Base-by-base conservation (phyloP, 176 grass and related monocot genomes). In the Pontederia paniculata region DNA sequence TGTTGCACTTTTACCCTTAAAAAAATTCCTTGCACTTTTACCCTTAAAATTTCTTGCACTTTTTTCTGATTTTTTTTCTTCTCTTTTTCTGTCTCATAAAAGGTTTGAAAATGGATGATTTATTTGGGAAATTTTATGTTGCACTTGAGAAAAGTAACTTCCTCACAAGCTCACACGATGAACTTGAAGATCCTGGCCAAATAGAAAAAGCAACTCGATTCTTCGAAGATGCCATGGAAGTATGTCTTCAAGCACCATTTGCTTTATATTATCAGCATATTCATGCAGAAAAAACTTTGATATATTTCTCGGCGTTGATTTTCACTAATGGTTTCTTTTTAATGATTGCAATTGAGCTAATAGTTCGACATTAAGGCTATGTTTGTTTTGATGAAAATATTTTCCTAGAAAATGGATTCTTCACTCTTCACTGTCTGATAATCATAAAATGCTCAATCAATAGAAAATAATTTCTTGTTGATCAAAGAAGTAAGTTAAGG, bases 71-170 rank as follows among this genome's bases (percentile, higher is more conserved):
- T 17, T 11, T 61, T 16, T 62, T 52, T 23, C 17, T 17, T 20
- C 42, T 42, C 23, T 18, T 50, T 65, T 73, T 48, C 5, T 4
- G 59, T 77, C 8, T 4, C 13, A 25, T 49, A 62, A 66, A 9
- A 80, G 60, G 67, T 65, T 42, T 70, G 54, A 66, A 67, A 70
- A 71, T 73, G 18, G 85, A 88, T 54, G 85, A 88, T 76, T 42
- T 88, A 48, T 83, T 83, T 83, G 76, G 76, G 52, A 80, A 73
- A 52, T 80, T 88, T 77, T 88, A 80, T 77, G 66, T 76, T 45
- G 70, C 69, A 45, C 85, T 88, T 57, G 85, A 83, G 69, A 74
- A 88, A 83, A 67, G 76, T 0, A 80, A 80, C 80, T 88, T 88
- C 60, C 83, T 88, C 54, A 74, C 68, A 12, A 59, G 65, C 72